These are phyloP conservation scores for Saccharomyces paradoxus DNA, from an alignment of 805 yeast species.

Conservation along the genomic window DNA sequence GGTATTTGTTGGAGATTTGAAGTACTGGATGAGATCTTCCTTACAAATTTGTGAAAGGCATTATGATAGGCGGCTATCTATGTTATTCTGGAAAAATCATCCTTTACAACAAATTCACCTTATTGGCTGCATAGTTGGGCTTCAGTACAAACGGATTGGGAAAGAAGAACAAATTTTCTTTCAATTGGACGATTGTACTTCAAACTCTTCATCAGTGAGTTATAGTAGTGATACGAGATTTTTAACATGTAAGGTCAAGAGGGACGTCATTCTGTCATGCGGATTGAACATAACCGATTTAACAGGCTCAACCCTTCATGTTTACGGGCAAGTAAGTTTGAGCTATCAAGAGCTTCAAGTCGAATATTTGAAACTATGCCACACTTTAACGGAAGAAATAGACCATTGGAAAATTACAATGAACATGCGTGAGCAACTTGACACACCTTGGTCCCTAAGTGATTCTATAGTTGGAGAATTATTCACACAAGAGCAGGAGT, in stretches of 20 bases:
- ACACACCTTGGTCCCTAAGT: conserved; percentile 30
- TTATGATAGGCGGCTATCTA: conserved; percentile 4
- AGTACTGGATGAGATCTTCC: conserved; percentile 4
- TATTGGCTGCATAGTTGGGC: conserved; percentile 32
- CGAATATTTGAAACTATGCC: conserved; percentile 17
- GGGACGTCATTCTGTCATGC: conserved; percentile 12
- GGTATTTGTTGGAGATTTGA: conserved; percentile 8
- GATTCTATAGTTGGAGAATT: conserved; percentile 13
- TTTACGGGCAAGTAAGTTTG: conserved; percentile 22
- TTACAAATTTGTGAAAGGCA: conserved; percentile 2
- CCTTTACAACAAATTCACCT: conserved; percentile 34
- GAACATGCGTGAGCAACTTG: conserved; percentile 17
- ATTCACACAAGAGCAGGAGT: conserved; percentile 1
- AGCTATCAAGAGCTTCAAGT: conserved; percentile 28
- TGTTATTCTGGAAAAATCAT: conserved; percentile 34
- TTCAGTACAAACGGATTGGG: conserved; percentile 12
- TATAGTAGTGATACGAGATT: conserved; percentile 4
- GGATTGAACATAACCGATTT: conserved; percentile 18
- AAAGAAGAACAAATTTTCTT: conserved; percentile 16
- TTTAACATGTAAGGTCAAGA: conserved; percentile 25
- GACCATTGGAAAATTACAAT: conserved; percentile 33
- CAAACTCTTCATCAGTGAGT: conserved; percentile 6
- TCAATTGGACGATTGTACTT: conserved; percentile 20
- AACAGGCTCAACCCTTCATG: conserved; percentile 21
- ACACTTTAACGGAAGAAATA: conserved; percentile 26